Base-by-base conservation (phyloP, 805 yeast species). In the Kuraishia piskuri region DNA sequence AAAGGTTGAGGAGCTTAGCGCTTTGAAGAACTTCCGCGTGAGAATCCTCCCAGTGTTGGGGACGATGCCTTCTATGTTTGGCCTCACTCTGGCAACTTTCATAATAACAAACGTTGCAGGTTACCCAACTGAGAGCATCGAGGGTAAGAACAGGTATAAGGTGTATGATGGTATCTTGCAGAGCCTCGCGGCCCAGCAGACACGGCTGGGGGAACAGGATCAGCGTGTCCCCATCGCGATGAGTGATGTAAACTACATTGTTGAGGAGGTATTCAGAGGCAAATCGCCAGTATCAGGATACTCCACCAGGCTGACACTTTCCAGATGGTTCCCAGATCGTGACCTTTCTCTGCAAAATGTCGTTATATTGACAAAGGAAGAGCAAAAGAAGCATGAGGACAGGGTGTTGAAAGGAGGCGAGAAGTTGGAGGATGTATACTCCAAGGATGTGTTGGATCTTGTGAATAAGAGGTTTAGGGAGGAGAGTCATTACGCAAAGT, bases 21-120 rank as follows among this genome's bases (percentile, higher is more conserved):
- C 96, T 1, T 69, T 94, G 58, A 84, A 82, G 61, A 90, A 90
- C 69, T 94, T 94, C 74, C 78, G 99, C 60, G 97, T 91, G 10
- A 77, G 99, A 61, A 92, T 94, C 49, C 75, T 94, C 54, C 99
- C 99, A 0, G 99, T 94, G 0, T 71, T 94, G 57, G 98, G 99
- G 2, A 89, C 99, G 0, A 83, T 94, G 86, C 99, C 99, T 1
- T 97, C 94, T 9, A 86, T 92, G 69, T 94, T 94, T 72, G 99
- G 98, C 1, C 76, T 94, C 50, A 81, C 96, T 0, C 79, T 92
- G 54, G 95, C 96, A 2, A 86, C 97, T 0, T 84, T 88, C 70
- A 73, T 94, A 22, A 69, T 94, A 37, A 87, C 96, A 1, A 70
- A 78, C 2, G 82, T 90, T 8, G 83, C 96, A 1, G 97, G 94